Conservation (phyloP, 1,284 basidiomycete genomes). For the Cutaneotrichosporon arboriforme region DNA sequence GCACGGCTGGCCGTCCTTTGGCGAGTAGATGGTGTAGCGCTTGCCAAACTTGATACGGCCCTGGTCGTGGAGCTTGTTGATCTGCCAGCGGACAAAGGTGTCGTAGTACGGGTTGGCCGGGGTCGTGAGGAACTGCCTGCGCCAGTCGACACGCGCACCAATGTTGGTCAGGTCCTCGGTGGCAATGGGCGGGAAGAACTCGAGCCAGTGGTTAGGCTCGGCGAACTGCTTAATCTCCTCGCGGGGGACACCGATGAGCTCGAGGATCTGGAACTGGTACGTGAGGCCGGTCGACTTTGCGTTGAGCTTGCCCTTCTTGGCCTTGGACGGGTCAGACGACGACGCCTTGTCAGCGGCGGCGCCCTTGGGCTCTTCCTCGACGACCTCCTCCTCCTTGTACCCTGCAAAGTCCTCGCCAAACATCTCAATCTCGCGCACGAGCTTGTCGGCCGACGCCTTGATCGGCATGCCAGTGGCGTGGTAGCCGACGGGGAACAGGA, state of each 20-base stretch:
- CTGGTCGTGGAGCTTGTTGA: constrained; percentile 81
- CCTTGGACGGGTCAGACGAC: constrained; percentile 57
- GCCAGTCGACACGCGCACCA: constrained; percentile 96
- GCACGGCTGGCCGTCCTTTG: constrained; percentile 98
- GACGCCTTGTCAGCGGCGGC: constrained; percentile 38
- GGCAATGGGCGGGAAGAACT: constrained; percentile 95
- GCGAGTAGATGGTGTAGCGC: constrained; percentile 97
- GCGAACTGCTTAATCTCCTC: constrained; percentile 93
- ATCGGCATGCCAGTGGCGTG: constrained; percentile 99
- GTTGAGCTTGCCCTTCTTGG: constrained; percentile 91
- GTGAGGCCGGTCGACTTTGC: constrained; percentile 90
- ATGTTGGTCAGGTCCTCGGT: constrained; percentile 80
- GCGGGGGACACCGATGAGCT: constrained; percentile 81
- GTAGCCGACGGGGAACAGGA: constrained; percentile 91
- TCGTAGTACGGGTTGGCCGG: constrained; percentile 97
- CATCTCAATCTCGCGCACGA: constrained; percentile 93
- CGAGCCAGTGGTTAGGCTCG: constrained; percentile 86
- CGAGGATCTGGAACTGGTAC: constrained; percentile 99
- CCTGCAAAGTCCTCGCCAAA: constrained; percentile 87
- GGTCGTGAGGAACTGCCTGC: constrained; percentile 86
- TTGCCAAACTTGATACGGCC: constrained; percentile 97
- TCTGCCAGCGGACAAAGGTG: constrained; percentile 95
- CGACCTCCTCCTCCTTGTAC: constrained; percentile 53
- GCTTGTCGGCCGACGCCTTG: constrained; percentile 94
- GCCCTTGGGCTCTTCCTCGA: constrained; percentile 23